Base-by-base conservation (phyloP, 1,284 basidiomycete species). In the Cutaneotrichosporon arboriforme region DNA sequence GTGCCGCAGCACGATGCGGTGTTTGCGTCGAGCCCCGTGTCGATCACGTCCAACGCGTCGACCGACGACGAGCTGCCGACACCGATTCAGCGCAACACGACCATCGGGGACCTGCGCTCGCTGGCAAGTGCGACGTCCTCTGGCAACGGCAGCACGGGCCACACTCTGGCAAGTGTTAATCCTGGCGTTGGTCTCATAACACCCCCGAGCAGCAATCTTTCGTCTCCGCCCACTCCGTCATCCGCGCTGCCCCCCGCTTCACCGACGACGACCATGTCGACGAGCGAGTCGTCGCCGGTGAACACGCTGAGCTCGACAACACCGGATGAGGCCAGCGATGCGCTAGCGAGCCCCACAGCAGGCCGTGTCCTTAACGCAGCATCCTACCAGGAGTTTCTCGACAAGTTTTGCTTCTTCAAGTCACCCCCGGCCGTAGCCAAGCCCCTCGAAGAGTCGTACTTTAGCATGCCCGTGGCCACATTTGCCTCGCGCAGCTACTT, bases 391-490 rank as follows among this genome's bases (percentile, higher is more conserved):
- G 71, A 74, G 51, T 73, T 76, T 49, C 59, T 76, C 12, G 67
- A 70, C 54, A 70, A 69, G 50, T 76, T 73, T 56, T 76, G 74
- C 60, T 76, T 76, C 63, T 76, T 74, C 68, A 68, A 73, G 49
- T 69, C 68, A 14, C 71, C 71, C 0, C 62, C 64, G 4, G 33
- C 45, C 4, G 31, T 46, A 5, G 20, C 38, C 20, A 43, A 35
- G 8, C 40, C 45, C 4, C 54, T 55, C 3, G 54, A 55, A n/a
- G 45, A 45, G 15, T 43, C 44, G 7, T 31, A 43, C 39, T 42
- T 43, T n/a, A 14, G 34, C 17, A 31, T 41, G 13, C 38, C 58
- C n/a, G 53, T 62, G 17, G 62, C 67, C 3, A 55, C 23, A 8
- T 33, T 26, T 17, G n/a, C 20, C 8, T 34, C 38, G 36, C 51